phyloP scores from a whole-genome alignment of 108 stramenopile genomes.

The Nitzschia sp. region DNA sequence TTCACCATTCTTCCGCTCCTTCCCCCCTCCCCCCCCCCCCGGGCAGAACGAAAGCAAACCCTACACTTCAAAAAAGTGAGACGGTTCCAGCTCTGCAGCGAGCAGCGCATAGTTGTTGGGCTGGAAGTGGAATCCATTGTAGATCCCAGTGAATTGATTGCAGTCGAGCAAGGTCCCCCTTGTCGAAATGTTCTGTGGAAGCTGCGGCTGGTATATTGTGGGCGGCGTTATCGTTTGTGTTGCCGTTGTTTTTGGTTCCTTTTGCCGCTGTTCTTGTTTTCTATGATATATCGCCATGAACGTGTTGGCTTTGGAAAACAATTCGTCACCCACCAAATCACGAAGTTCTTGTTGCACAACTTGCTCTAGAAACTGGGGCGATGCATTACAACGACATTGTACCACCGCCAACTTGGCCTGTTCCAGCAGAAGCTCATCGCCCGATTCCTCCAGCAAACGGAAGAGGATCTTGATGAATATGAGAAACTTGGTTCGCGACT shows the following conservation, averaged over 20 bases:
- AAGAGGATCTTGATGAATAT: slow-evolving; percentile 17
- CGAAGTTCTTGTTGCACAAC: slow-evolving; percentile 1
- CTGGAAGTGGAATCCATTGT: no score
- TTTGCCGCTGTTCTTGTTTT: background rate
- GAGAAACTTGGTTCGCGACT: slow-evolving; percentile 12
- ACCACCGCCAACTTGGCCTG: slow-evolving; percentile 12
- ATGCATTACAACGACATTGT: background rate
- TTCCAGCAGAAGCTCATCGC: slow-evolving; percentile 18
- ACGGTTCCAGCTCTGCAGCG: no score
- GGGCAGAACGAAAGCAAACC: no score
- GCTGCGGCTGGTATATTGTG: background rate
- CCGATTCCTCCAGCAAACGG: background rate
- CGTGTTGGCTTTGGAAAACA: background rate
- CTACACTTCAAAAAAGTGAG: no score
- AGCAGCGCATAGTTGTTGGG: no score
- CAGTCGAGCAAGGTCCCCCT: no score
- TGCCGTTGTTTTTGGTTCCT: background rate
- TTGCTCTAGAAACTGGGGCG: background rate
- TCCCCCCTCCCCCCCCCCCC: no score
- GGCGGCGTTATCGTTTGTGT: background rate
- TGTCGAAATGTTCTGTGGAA: background rate
- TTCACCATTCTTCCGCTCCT: no score
- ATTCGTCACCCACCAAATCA: background rate
- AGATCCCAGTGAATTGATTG: no score
- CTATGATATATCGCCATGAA: background rate